These are phyloP conservation scores for Beauveria brongniartii DNA, from an alignment of 2,329 filamentous ascomycete genomes.

Conservation along the genomic window DNA sequence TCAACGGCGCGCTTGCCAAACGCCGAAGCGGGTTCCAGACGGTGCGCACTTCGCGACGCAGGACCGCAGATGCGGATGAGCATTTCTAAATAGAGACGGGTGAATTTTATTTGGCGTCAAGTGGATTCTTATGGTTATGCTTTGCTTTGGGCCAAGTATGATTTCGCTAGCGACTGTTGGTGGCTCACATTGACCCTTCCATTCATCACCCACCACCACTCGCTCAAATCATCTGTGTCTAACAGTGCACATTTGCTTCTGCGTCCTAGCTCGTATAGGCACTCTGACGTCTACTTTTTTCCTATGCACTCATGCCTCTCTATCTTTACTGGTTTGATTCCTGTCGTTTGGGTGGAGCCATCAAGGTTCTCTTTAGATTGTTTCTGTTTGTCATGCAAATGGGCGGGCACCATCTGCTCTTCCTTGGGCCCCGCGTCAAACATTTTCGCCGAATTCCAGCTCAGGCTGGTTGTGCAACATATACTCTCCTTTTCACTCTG, in stretches of 20 bases:
- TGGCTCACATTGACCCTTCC: not conserved
- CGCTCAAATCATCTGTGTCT: not conserved
- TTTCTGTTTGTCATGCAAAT: not conserved
- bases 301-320: not conserved
- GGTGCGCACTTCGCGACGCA: not conserved
- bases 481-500: not conserved
- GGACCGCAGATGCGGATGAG: not conserved
- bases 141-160: not conserved
- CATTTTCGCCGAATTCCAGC: not conserved
- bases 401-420: not conserved
- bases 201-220: not conserved
- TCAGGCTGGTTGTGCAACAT: not conserved
- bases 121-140: not conserved
- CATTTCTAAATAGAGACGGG: not conserved
- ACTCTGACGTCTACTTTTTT: not conserved
- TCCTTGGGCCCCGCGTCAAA: not conserved
- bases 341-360: not conserved
- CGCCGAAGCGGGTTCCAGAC: conserved; percentile 5
- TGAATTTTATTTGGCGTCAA: not conserved
- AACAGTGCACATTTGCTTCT: not conserved
- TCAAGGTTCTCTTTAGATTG: not conserved
- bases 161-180: not conserved
- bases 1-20: not conserved
- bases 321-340: not conserved
- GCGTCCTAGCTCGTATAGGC: not conserved